phyloP scores from a whole-genome alignment of 176 grass and related monocot genomes.

The Aegilops longissima region DNA sequence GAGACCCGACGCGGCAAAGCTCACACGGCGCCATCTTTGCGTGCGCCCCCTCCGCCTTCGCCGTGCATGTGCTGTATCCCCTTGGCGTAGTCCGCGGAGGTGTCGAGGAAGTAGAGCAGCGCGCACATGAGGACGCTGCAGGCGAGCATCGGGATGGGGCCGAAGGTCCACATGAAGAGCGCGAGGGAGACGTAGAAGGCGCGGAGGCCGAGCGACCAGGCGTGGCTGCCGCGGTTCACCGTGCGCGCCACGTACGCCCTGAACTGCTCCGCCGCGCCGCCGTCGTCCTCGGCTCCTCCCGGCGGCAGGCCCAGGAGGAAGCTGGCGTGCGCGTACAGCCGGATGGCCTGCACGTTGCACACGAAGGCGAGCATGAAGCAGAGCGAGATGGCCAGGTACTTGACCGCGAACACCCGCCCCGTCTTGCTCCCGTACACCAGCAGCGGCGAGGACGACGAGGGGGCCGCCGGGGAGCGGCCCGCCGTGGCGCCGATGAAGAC shows the following conservation, averaged over 20 bases:
- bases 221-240: constrained; percentile 72
- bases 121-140: constrained; percentile 58
- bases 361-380: constrained; percentile 87
- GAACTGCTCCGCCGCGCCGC: neutral
- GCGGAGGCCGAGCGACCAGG: constrained; percentile 83
- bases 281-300: neutral
- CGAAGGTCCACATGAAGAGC: constrained; percentile 90
- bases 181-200: constrained; percentile 77
- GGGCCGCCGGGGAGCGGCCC: neutral
- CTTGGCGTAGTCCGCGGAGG: constrained; percentile 27
- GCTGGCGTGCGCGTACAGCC: constrained; percentile 73
- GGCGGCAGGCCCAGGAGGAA: constrained; percentile 65
- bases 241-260: constrained; percentile 52
- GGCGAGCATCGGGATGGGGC: constrained; percentile 70
- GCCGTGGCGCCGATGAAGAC: constrained; percentile 63
- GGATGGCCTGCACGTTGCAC: constrained; percentile 86
- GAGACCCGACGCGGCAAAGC: neutral
- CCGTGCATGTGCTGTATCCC: constrained; percentile 1
- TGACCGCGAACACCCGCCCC: constrained; percentile 39
- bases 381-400: constrained; percentile 76
- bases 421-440: constrained; percentile 75
- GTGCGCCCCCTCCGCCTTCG: neutral
- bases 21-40: constrained; percentile 5
- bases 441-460: neutral
- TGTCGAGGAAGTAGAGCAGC: constrained; percentile 70